These are phyloP conservation scores for Erysiphe neolycopersici DNA, from an alignment of 2,329 filamentous ascomycete species.

Conservation along the genomic window DNA sequence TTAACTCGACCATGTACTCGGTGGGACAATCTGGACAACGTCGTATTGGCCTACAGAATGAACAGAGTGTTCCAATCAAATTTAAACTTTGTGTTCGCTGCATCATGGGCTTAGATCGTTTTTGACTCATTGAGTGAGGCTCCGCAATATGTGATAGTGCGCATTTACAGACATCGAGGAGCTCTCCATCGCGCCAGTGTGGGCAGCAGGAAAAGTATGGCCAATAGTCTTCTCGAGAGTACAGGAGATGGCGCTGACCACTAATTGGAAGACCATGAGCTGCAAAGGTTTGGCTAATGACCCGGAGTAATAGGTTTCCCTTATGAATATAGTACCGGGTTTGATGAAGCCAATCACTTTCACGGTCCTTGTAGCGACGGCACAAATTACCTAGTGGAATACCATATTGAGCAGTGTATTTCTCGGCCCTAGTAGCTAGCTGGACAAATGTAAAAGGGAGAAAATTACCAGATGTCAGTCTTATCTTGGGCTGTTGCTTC, in stretches of 20 bases:
- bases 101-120: slow-evolving; percentile 7
- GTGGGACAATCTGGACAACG: slow-evolving; percentile 34
- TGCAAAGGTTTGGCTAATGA: slow-evolving; percentile 26
- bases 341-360: slow-evolving; percentile 26
- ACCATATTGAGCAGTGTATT: slow-evolving; percentile 21
- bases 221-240: slow-evolving; percentile 30
- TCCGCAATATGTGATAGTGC: slow-evolving; percentile 28
- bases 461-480: slow-evolving; percentile 26
- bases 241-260: slow-evolving; percentile 27
- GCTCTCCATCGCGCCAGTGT: slow-evolving; percentile 32
- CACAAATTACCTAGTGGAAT: slow-evolving; percentile 20
- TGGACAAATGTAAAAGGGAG: slow-evolving; percentile 32
- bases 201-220: slow-evolving; percentile 35
- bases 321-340: slow-evolving; percentile 26
- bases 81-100: slow-evolving; percentile 17
- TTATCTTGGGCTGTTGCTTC: slow-evolving; percentile 20
- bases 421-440: slow-evolving; percentile 22
- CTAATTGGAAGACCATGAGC: slow-evolving; percentile 23
- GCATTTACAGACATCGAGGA: slow-evolving; percentile 34
- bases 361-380: slow-evolving; percentile 23
- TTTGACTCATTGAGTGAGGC: slow-evolving; percentile 14
- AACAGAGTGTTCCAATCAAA: slow-evolving; percentile 19
- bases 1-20: slow-evolving; percentile 33
- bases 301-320: slow-evolving; percentile 28
- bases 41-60: slow-evolving; percentile 28